These are phyloP conservation scores for Malassezia vespertilionis DNA, from an alignment of 1,284 basidiomycete genomes.

Conservation along the genomic window DNA sequence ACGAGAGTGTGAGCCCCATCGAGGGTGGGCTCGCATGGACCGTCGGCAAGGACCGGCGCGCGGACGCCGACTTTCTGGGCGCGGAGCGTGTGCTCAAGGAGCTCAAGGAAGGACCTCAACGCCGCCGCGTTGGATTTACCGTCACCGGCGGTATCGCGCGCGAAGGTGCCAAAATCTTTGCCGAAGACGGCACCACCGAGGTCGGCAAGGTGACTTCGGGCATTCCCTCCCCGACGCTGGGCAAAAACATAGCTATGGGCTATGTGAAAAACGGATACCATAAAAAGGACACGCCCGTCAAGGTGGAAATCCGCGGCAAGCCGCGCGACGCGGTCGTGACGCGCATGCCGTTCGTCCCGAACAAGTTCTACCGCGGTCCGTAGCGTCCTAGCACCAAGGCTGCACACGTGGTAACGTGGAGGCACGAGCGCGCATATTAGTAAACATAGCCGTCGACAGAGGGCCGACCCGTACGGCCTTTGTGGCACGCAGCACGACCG, in stretches of 20 bases:
- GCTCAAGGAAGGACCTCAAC: conserved; percentile 61
- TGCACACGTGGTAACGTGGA: conserved; percentile 8
- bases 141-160: conserved; percentile 73
- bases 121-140: conserved; percentile 71
- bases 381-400: background rate
- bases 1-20: conserved; percentile 73
- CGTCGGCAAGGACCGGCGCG: conserved; percentile 75
- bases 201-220: conserved; percentile 70
- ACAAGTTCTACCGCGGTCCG: conserved; percentile 42
- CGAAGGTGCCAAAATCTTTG: conserved; percentile 69
- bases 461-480: background rate
- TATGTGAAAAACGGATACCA: conserved; percentile 69
- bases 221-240: conserved; percentile 82
- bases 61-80: conserved; percentile 65
- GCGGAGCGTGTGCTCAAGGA: conserved; percentile 66
- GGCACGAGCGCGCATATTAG: conserved; percentile 8
- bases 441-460: background rate
- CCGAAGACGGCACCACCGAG: conserved; percentile 52
- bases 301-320: conserved; percentile 68
- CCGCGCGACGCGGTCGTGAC: conserved; percentile 59
- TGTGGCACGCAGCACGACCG: background rate
- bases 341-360: conserved; percentile 66
- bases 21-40: conserved; percentile 82
- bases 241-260: conserved; percentile 91
- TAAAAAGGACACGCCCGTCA: conserved; percentile 76